Base-by-base conservation (phyloP, 2,329 filamentous ascomycete genomes). In the Alternaria solani region DNA sequence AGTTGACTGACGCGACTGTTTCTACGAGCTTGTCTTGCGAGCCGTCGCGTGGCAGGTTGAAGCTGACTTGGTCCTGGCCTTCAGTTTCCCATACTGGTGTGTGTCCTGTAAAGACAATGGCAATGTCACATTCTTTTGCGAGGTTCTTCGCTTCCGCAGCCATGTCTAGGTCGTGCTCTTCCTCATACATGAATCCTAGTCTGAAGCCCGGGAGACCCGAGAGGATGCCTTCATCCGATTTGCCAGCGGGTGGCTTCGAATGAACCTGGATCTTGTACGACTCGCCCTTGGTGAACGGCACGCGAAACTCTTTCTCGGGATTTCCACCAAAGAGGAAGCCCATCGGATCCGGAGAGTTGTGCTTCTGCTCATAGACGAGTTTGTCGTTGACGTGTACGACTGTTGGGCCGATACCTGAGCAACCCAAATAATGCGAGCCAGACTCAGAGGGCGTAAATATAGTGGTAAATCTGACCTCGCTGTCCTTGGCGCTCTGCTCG, bases 241-340 rank as follows among this genome's bases (percentile, higher is more conserved):
- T 63, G 69, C 87, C 86, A 3, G 84, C 43, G 67, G 89, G 84
- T 14, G 87, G 84, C 25, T 83, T 82, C 23, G 91, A 83, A 64
- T 88, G 82, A 28, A 89, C 82, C 1, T 85, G 80, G 62, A 87
- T 83, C 52, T 84, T 70, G 79, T 91, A 91, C 0, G 81, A 81
- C 65, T 87, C 81, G 8, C 86, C 88, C 67, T 86, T 86, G 61
- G 84, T 84, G 55, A 91, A 81, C 5, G 84, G 75, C 55, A 87
- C 83, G 2, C 79, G 80, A 12, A 88, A 88, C 47, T 84, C 84
- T 65, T 90, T 86, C 72, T 92, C 89, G 4, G 84, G 79, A 0
- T 88, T 91, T 2, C 86, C 89, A 18, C 82, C 82, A 20, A 89
- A 87, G 62, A 90, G 88, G 81, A 91, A 91, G 4, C 86, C 85